Base-by-base conservation (phyloP, 2,329 filamentous ascomycete species). In the Fusarium virguliforme region DNA sequence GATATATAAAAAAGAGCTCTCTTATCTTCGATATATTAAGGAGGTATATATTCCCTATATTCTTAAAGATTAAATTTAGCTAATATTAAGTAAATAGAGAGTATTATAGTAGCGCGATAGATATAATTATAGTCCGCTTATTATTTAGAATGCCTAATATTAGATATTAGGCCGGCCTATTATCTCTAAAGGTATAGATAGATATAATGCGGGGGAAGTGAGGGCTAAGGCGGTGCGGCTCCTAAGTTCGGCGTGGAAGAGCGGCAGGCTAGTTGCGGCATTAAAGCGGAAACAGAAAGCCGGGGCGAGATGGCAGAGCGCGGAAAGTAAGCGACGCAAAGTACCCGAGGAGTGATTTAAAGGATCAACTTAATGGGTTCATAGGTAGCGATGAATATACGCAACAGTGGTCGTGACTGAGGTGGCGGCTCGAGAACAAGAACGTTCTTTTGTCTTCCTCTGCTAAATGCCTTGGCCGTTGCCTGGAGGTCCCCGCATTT, bases 1-100 rank as follows among this genome's bases (percentile, higher is more conserved):
- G 28, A 41, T 41, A 10, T 59, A 13, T 48, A n/a, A 59, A 35
- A 59, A 48, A 35, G 32, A 59, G 56, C 7, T 46, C 30, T 40
- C 40, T 46, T n/a, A 15, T 34, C 28, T 58, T 32, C 15, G 22
- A 32, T 58, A 46, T 3, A 46, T 46, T 26, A 28, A 46, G 8
- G 22, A 58, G 40, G 55, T 58, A 15, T 9, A 8, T 34, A 9
- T 12, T 12, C 22, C 24, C 2, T 6, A 24, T 24, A 26, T 43
- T 43, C 13, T 43, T 26, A 6, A 10, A 41, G 18, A 26, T 26
- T 43, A 1, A 43, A 43, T 10, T 26, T 26, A 6, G 12, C 22
- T 26, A 43, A 43, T 5, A 43, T 22, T 6, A 12, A 43, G 40
- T 3, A 43, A 43, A 26, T 6, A 43, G 40, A 43, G 22, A 26